Conservation (phyloP, 2,329 filamentous ascomycete species). For the Lasiodiplodia gonubiensis region DNA sequence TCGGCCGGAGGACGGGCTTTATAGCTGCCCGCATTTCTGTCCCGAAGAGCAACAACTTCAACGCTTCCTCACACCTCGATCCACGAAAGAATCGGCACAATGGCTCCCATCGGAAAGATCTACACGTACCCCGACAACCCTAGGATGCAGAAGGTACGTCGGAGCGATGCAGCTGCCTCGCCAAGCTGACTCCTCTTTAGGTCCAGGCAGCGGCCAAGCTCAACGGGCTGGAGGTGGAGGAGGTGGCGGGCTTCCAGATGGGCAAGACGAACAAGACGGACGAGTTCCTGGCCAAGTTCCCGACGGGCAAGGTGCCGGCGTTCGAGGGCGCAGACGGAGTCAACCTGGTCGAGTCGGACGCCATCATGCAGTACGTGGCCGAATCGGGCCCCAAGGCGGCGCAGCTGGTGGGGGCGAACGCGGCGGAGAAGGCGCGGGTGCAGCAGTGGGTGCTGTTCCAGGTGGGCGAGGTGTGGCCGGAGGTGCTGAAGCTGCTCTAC, state of each 20-base stretch:
- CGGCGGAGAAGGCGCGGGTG: constrained; percentile 51
- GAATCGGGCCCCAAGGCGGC: constrained; percentile 51
- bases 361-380: constrained; percentile 57
- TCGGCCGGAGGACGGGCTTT: neutral
- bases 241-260: constrained; percentile 49
- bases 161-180: no score
- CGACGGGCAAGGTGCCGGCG: constrained; percentile 58
- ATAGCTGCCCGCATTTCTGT: neutral
- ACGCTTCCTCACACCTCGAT: neutral
- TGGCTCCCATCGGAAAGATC: constrained; percentile 35
- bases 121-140: constrained; percentile 32
- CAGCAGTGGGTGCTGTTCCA: constrained; percentile 50
- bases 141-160: constrained; percentile 29
- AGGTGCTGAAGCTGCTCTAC: constrained; percentile 29
- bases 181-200: neutral
- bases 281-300: constrained; percentile 58
- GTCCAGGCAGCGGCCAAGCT: constrained; percentile 34
- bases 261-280: constrained; percentile 51
- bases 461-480: constrained; percentile 31
- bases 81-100: neutral
- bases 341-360: constrained; percentile 52
- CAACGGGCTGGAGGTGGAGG: constrained; percentile 38
- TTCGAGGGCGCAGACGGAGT: constrained; percentile 57
- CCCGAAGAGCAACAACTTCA: neutral
- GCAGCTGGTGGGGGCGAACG: constrained; percentile 54